Percentiles rank a stretch among this genome's conserved stretches.
Evolutionary conservation across 306 rosid species (phyloP).

Genomic region (Cicer judaicum): DNA sequence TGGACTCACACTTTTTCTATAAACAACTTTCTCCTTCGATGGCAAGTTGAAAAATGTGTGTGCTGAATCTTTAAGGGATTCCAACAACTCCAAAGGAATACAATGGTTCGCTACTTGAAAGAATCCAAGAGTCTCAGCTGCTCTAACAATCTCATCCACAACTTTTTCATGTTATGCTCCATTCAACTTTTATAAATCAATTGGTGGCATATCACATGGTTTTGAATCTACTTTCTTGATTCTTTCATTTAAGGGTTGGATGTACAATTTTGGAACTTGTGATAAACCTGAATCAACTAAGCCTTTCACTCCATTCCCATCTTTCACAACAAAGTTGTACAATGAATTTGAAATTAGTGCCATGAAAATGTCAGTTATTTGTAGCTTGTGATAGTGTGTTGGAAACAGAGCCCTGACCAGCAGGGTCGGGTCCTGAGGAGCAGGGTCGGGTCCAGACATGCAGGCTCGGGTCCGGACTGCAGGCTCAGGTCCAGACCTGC

Average conservation of each 20-base stretch:
- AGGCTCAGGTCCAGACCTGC: no score
- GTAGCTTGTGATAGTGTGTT: neutral
- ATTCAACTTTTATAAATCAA: constrained; percentile 59
- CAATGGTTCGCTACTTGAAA: constrained; percentile 74
- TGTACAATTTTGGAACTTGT: constrained; percentile 62
- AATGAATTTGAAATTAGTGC: constrained; percentile 51
- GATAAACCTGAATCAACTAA: constrained; percentile 58
- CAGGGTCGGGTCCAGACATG: no score
- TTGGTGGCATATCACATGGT: constrained; percentile 41
- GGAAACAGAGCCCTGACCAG: neutral
- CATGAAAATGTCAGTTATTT: constrained; percentile 36
- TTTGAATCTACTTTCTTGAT: constrained; percentile 44
- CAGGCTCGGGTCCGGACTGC: no score
- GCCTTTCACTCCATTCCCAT: constrained; percentile 73
- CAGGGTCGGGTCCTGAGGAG: no score
- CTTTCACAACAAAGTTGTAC: constrained; percentile 58
- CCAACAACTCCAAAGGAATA: constrained; percentile 55
- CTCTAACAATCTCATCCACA: constrained; percentile 49
- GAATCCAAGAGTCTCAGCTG: constrained; percentile 66
- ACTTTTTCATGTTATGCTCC: constrained; percentile 57
- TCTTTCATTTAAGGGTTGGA: constrained; percentile 59
- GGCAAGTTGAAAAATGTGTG: constrained; percentile 54
- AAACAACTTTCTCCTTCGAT: constrained; percentile 53
- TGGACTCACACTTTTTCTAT: constrained; percentile 49
- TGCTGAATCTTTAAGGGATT: constrained; percentile 55